phyloP scores from a whole-genome alignment of 768 basidiomycete genomes.

The Dacryopinax spathularia region DNA sequence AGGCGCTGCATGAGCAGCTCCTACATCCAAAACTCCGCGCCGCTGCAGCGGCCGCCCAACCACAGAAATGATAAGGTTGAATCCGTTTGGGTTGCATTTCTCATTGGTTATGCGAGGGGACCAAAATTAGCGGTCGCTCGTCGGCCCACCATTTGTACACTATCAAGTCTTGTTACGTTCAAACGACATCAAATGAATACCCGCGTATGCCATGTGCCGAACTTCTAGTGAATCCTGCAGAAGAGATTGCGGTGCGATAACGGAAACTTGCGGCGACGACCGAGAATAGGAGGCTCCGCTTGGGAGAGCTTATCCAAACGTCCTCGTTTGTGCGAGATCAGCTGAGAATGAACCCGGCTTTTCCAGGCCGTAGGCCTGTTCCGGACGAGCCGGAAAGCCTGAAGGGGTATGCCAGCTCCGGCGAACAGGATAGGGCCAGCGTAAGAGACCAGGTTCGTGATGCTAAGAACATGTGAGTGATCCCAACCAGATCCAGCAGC shows the following conservation, averaged over 20 bases:
- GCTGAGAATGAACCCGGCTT: not conserved
- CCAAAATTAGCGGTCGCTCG: not conserved
- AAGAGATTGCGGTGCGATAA: not conserved
- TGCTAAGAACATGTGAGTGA: not conserved
- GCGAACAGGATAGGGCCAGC: not conserved
- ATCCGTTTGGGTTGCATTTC: not conserved
- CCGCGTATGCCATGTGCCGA: not conserved
- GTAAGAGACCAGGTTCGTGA: conserved; percentile 4
- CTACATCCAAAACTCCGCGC: conserved; percentile 41
- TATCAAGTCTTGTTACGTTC: not conserved
- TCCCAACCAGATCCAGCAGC: not conserved
- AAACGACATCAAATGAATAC: not conserved
- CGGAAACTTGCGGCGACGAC: not conserved
- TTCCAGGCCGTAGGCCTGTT: not conserved
- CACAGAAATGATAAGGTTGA: not conserved
- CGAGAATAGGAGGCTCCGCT: not conserved
- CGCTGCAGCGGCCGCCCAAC: not conserved
- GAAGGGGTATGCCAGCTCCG: not conserved
- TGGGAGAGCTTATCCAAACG: not conserved
- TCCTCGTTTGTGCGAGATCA: not conserved
- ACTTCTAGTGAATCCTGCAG: not conserved
- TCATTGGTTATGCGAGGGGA: not conserved
- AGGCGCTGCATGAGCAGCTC: conserved; percentile 84
- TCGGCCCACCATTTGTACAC: not conserved
- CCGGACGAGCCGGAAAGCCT: not conserved